These are phyloP conservation scores for Chalciporus piperatus DNA, from an alignment of 768 basidiomycete genomes.

Conservation along the genomic window DNA sequence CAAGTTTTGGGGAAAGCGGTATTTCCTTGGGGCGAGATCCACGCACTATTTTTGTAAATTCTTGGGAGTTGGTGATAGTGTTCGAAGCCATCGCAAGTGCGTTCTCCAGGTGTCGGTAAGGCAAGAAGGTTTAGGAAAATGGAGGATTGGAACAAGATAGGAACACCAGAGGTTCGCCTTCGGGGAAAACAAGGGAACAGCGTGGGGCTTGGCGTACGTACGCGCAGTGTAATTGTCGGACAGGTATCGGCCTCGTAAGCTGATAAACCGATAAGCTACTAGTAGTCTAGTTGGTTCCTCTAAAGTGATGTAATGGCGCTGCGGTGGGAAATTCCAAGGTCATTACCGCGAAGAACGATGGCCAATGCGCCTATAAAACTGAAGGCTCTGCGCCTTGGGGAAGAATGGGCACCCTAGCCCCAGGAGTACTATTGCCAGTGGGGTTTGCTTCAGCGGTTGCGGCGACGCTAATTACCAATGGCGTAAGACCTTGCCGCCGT, in stretches of 20 bases:
- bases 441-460: too few relatives aligned
- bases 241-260: neutral
- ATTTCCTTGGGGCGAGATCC: neutral
- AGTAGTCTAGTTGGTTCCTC: too few relatives aligned
- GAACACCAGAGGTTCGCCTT: too few relatives aligned
- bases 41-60: slow-evolving; percentile 21
- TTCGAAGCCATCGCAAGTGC: slow-evolving; percentile 13
- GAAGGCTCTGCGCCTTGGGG: neutral
- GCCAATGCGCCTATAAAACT: neutral
- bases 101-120: neutral
- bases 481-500: too few relatives aligned
- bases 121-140: neutral
- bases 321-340: neutral
- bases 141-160: too few relatives aligned
- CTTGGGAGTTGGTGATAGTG: slow-evolving; percentile 16
- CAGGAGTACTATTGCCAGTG: too few relatives aligned
- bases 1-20: neutral
- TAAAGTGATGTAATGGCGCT: neutral
- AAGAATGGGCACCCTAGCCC: neutral
- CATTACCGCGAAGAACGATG: neutral
- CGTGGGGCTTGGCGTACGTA: neutral
- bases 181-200: neutral
- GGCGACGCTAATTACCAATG: too few relatives aligned
- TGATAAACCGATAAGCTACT: too few relatives aligned
- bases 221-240: too few relatives aligned